These are phyloP conservation scores for Diaporthe citriasiana DNA, from an alignment of 2,329 filamentous ascomycete species.

Conservation along the genomic window DNA sequence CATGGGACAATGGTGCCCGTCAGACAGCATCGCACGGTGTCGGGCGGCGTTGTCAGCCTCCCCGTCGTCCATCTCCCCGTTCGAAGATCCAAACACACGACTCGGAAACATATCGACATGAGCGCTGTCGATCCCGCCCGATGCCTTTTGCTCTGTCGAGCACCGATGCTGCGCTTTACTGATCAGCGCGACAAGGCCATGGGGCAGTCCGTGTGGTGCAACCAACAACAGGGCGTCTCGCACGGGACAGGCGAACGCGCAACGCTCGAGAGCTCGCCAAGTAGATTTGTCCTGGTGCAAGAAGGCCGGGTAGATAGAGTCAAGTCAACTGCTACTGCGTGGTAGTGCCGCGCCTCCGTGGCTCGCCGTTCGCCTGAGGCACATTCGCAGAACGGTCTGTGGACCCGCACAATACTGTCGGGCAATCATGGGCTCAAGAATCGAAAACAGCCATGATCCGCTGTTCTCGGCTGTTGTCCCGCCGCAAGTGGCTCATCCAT, in stretches of 20 bases:
- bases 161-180: background rate
- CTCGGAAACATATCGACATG: slow-evolving; percentile 32
- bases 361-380: background rate
- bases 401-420: slow-evolving; percentile 4
- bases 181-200: background rate
- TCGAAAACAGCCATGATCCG: slow-evolving; percentile 7
- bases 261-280: slow-evolving; percentile 1
- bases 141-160: slow-evolving; percentile 14
- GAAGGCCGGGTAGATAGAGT: background rate
- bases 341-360: background rate
- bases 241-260: background rate
- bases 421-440: slow-evolving; percentile 21
- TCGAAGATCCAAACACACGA: slow-evolving; percentile 17
- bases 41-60: slow-evolving; percentile 25
- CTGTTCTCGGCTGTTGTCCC: slow-evolving; percentile 23
- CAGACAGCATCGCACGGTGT: slow-evolving; percentile 14
- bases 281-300: background rate
- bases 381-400: slow-evolving; percentile 11
- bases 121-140: slow-evolving; percentile 21
- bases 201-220: slow-evolving; percentile 7
- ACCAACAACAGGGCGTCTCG: background rate
- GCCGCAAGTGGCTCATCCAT: slow-evolving; percentile 17
- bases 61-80: slow-evolving; percentile 9
- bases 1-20: slow-evolving; percentile 6
- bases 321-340: background rate